Percentiles rank a stretch among this genome's conserved stretches.
These are phyloP conservation scores for Coniochaeta prunicola DNA, from an alignment of 2,329 filamentous ascomycete species.

Conservation along the genomic window DNA sequence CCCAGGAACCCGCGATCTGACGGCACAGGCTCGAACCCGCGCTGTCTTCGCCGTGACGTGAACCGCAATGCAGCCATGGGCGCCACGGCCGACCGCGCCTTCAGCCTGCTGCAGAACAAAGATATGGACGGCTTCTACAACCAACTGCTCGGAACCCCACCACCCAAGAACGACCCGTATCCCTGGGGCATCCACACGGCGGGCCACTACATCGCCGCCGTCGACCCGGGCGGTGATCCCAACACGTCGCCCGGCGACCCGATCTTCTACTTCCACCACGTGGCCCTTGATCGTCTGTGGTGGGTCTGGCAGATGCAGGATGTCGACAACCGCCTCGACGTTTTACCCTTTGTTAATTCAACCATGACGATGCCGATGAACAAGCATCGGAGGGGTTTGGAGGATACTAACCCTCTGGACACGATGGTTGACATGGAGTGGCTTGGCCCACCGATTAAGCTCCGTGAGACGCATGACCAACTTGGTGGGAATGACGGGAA, in stretches of 20 bases:
- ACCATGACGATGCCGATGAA: slow-evolving; percentile 15
- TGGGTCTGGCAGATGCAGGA: slow-evolving; percentile 36
- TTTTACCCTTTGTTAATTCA: slow-evolving; percentile 14
- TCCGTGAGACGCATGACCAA: slow-evolving; percentile 18
- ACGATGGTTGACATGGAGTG: slow-evolving; percentile 18
- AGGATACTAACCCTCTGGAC: slow-evolving; percentile 1
- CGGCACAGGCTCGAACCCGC: slow-evolving; percentile 30
- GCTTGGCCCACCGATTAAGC: slow-evolving; percentile 13
- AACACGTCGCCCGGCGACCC: slow-evolving; percentile 29
- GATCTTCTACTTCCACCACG: slow-evolving; percentile 32
- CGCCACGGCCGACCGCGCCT: slow-evolving; percentile 24
- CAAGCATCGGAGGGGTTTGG: slow-evolving; percentile 4
- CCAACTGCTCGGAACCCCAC: slow-evolving; percentile 27
- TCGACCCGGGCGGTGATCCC: slow-evolving; percentile 28
- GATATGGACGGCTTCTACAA: slow-evolving; percentile 34
- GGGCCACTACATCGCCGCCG: slow-evolving; percentile 28
- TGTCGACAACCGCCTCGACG: slow-evolving; percentile 22
- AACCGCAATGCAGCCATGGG: slow-evolving; percentile 27
- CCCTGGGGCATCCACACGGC: slow-evolving; percentile 31
- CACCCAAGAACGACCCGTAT: slow-evolving; percentile 24
- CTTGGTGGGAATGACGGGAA: slow-evolving; percentile 16
- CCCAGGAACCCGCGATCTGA: slow-evolving; percentile 25
- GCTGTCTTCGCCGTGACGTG: slow-evolving; percentile 34
- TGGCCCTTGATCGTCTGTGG: slow-evolving; percentile 28
- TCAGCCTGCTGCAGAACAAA: slow-evolving; percentile 25